Conservation (phyloP, 1,139 yeast genomes). For the Blastobotrys illinoisensis region DNA sequence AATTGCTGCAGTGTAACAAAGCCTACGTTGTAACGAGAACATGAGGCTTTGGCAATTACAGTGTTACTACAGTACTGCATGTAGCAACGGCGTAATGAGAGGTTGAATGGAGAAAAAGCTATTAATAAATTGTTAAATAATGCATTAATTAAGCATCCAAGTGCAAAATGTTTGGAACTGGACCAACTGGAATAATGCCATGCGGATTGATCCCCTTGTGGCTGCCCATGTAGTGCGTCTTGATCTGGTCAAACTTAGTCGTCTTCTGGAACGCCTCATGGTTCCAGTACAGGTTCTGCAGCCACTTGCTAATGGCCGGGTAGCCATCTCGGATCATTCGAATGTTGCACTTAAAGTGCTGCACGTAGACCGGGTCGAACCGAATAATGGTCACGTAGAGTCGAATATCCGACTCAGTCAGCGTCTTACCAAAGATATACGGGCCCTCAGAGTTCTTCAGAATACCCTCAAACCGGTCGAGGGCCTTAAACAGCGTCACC, state of each 20-base stretch:
- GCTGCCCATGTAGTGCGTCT: constrained; percentile 76
- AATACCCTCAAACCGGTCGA: constrained; percentile 70
- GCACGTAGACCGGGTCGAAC: constrained; percentile 87
- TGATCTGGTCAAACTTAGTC: constrained; percentile 84
- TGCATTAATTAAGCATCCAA: constrained; percentile 14
- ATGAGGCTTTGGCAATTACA: too few relatives aligned
- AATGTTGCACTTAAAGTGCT: constrained; percentile 90
- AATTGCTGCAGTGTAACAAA: too few relatives aligned
- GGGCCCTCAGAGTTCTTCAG: constrained; percentile 47
- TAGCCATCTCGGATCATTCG: constrained; percentile 76
- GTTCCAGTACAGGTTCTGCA: constrained; percentile 82
- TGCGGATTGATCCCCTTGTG: constrained; percentile 76
- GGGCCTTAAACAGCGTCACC: constrained; percentile 54
- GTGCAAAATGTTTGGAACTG: constrained; percentile 60
- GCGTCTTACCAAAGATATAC: constrained; percentile 57
- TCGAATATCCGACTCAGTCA: constrained; percentile 89
- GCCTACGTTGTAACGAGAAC: too few relatives aligned
- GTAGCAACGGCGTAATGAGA: too few relatives aligned
- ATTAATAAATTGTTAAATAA: too few relatives aligned
- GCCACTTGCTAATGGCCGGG: constrained; percentile 75
- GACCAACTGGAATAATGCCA: constrained; percentile 86
- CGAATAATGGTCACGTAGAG: constrained; percentile 77
- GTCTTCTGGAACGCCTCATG: constrained; percentile 69
- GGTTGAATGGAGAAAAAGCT: too few relatives aligned
- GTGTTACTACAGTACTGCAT: too few relatives aligned